These are phyloP conservation scores for Hygrocybe coccinea DNA, from an alignment of 768 basidiomycete genomes.

Conservation along the genomic window DNA sequence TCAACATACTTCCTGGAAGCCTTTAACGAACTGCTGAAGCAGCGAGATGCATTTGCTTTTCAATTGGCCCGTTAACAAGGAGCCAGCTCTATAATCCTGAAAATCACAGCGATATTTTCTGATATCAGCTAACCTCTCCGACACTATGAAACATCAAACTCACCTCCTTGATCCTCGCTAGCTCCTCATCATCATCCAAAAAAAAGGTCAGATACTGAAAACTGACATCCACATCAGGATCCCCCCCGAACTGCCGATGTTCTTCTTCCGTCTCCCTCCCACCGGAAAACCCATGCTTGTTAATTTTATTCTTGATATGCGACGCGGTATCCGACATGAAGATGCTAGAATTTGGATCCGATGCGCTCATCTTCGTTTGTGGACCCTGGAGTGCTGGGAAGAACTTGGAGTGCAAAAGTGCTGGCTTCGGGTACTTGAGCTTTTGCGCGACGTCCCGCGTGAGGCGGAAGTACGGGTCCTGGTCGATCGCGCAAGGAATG, in stretches of 20 bases:
- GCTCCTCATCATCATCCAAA: conserved; percentile 89
- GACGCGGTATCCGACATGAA: conserved; percentile 91
- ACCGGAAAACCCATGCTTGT: conserved; percentile 92
- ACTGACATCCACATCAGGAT: conserved; percentile 91
- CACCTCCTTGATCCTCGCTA: conserved; percentile 72
- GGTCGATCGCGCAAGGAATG: conserved; percentile 98
- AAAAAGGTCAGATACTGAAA: conserved; percentile 97
- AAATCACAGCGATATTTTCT: background rate
- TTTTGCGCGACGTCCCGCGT: conserved; percentile 93
- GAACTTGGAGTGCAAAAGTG: conserved; percentile 91
- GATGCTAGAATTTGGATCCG: conserved; percentile 86
- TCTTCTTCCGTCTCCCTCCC: conserved; percentile 96
- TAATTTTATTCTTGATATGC: conserved; percentile 98
- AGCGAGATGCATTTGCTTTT: conserved; percentile 83
- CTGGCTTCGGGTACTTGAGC: conserved; percentile 93
- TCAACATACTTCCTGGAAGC: conserved; percentile 69
- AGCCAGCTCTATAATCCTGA: conserved; percentile 89
- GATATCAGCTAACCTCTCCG: background rate
- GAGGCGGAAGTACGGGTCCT: conserved; percentile 95
- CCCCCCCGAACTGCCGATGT: conserved; percentile 80
- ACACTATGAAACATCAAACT: conserved; percentile 16
- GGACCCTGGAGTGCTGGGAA: conserved; percentile 98
- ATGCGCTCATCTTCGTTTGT: conserved; percentile 99
- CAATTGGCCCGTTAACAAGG: conserved; percentile 82
- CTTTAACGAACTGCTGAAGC: conserved; percentile 75